A percentile compares a stretch with the other conserved stretches of the same genome.
phyloP scores from a whole-genome alignment of 768 basidiomycete species.

The Leucosporidium yakuticum region DNA sequence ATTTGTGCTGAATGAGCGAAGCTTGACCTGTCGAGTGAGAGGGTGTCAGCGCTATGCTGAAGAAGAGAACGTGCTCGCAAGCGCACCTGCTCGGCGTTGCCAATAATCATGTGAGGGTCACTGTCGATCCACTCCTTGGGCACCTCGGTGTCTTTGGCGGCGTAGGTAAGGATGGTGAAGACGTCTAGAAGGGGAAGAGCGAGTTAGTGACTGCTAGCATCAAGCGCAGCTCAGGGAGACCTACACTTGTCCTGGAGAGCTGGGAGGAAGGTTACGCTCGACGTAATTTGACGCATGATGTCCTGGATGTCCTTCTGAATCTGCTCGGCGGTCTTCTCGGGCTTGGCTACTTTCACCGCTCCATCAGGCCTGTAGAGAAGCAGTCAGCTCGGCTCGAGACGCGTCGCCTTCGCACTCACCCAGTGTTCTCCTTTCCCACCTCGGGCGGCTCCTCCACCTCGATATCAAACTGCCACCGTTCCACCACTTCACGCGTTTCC shows the following conservation, averaged over 20 bases:
- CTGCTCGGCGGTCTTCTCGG: conserved; percentile 54
- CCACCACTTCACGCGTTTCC: conserved; percentile 81
- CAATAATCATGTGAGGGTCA: conserved; percentile 37
- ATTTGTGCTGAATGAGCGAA: conserved; percentile 94
- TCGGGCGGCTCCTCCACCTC: conserved; percentile 60
- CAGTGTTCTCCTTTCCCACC: conserved; percentile 48
- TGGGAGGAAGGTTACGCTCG: conserved; percentile 91
- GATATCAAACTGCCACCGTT: conserved; percentile 98
- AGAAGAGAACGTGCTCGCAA: conserved; percentile 57
- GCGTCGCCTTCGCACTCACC: conserved; percentile 38
- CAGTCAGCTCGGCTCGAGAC: conserved; percentile 1
- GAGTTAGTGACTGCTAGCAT: background rate
- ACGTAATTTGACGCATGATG: conserved; percentile 96
- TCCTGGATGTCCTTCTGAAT: conserved; percentile 96
- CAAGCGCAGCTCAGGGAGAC: conserved; percentile 40
- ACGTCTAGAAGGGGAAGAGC: conserved; percentile 49
- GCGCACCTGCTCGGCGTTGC: conserved; percentile 62
- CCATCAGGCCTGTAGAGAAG: background rate
- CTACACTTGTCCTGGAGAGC: conserved; percentile 71
- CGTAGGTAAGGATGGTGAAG: conserved; percentile 97
- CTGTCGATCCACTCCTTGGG: conserved; percentile 97
- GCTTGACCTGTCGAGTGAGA: conserved; percentile 55
- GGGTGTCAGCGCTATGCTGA: background rate
- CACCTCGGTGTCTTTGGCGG: conserved; percentile 81
- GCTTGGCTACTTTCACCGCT: conserved; percentile 36